Evolutionary conservation across 169 alveolate species (phyloP).

Genomic region (Cryptosporidium andersoni): DNA sequence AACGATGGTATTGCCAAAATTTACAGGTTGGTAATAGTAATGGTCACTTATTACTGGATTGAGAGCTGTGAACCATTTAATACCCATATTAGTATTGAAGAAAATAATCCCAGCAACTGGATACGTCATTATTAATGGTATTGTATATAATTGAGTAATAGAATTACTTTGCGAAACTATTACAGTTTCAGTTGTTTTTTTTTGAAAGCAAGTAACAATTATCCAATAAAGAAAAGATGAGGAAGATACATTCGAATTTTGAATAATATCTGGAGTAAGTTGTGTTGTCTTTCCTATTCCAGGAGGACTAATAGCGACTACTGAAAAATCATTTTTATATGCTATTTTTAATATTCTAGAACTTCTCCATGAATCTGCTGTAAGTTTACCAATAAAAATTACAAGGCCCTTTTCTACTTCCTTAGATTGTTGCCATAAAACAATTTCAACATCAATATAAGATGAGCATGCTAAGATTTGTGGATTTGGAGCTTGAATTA

Average conservation of each 20-base stretch:
- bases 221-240: slow-evolving; percentile 57
- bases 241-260: background rate
- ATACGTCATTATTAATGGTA: slow-evolving; percentile 63
- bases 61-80: slow-evolving; percentile 63
- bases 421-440: slow-evolving; percentile 12
- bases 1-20: slow-evolving; percentile 35
- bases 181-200: slow-evolving; percentile 25
- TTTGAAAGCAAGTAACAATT: slow-evolving; percentile 20
- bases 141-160: slow-evolving; percentile 56
- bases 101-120: slow-evolving; percentile 65
- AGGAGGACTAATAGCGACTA: slow-evolving; percentile 47
- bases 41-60: slow-evolving; percentile 66
- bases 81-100: slow-evolving; percentile 69
- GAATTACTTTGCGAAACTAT: slow-evolving; percentile 57
- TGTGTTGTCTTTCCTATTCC: slow-evolving; percentile 48
- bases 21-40: slow-evolving; percentile 49
- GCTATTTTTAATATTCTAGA: slow-evolving; percentile 34
- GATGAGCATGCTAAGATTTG: slow-evolving; percentile 63
- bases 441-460: slow-evolving; percentile 43
- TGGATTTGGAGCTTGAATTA: background rate
- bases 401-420: slow-evolving; percentile 59
- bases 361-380: slow-evolving; percentile 33
- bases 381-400: slow-evolving; percentile 48
- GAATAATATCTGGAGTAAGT: background rate
- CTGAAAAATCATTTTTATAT: slow-evolving; percentile 27